Evolutionary conservation across 139 green algal genomes (phyloP), one percentile per base, ranked within the genome.

Genomic region (Haematococcus sp.): DNA sequence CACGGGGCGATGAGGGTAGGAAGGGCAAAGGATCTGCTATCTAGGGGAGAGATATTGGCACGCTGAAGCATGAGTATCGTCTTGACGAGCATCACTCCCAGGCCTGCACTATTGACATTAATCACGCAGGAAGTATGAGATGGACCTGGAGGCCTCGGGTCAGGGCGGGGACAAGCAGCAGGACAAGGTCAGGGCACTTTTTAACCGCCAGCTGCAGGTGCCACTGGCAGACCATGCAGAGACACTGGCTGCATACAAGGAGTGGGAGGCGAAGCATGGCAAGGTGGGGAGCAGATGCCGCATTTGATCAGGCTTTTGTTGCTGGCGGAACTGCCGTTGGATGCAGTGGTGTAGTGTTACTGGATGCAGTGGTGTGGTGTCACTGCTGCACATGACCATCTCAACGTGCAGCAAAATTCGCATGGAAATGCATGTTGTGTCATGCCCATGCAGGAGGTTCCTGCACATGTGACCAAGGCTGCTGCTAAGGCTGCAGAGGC

Each of bases 111-210:
- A 4, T 27, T 60, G 11, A 25, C 19, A 63, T 63, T 17, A 33
- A 69, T 7, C 7, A 46, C 23, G 19, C 78, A 84, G 83, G 76
- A 59, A 78, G 31, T 89, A 68, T 54, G 84, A 89, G 80, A 54
- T 83, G 56, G 59, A 25, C 19, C 25, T 83, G 34, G 69, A 61
- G 30, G 56, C 80, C 3, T 46, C 31, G 16, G 32, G 58, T 1
- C 40, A 63, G 22, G 65, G 63, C 4, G 65, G 64, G 33, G 70
- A 82, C 31, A 78, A 88, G 73, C 79, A 88, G 67, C 20, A 73
- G n/a, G 88, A 92, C 71, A 66, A 78, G 0, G 76, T 95, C 58
- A 68, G 88, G 13, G 43, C 43, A 33, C 79, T 96, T 20, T 95
- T 81, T 61, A 69, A 83, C 31, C 79, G 87, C 23, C 86, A 92